Conservation (phyloP, 2,329 filamentous ascomycete genomes). For the Trichoderma citrinoviride region DNA sequence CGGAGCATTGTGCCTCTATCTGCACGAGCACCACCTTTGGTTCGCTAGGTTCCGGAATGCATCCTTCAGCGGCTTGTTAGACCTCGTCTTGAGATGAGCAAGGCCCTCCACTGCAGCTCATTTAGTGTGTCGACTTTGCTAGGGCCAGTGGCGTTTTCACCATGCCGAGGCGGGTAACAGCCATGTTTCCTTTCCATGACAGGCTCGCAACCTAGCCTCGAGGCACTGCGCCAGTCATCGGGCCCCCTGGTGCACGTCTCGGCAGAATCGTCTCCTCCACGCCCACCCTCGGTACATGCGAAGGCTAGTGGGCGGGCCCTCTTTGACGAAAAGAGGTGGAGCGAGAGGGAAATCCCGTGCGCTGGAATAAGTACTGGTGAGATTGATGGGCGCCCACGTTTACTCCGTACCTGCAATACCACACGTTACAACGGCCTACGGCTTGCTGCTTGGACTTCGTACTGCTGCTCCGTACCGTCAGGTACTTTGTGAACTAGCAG, state of each 20-base stretch:
- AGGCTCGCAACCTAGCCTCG: constrained; percentile 10
- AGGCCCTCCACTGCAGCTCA: constrained; percentile 14
- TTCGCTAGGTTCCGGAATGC: constrained; percentile 22
- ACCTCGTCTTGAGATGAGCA: constrained; percentile 18
- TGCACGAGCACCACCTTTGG: constrained; percentile 18
- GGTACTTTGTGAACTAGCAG: constrained; percentile 11
- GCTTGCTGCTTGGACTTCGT: constrained; percentile 3
- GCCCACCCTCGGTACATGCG: constrained; percentile 21
- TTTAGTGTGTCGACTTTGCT: too few species aligned
- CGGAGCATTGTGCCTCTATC: constrained; percentile 35
- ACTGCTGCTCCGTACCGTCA: constrained; percentile 5
- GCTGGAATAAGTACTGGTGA: constrained; percentile 3
- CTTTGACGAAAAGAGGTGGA: not conserved
- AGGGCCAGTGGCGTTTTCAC: constrained; percentile 14
- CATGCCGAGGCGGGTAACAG: constrained; percentile 23
- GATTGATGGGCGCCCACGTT: constrained; percentile 19
- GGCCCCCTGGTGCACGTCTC: constrained; percentile 23
- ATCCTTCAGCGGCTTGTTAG: constrained; percentile 21
- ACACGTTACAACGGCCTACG: constrained; percentile 15
- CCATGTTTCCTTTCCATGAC: constrained; percentile 8
- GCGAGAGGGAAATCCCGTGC: constrained; percentile 8
- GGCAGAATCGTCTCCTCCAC: constrained; percentile 26
- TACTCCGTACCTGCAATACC: constrained; percentile 16
- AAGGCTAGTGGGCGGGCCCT: constrained; percentile 3
- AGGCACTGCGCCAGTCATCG: constrained; percentile 21